Base-by-base conservation (phyloP, 2,329 filamentous ascomycete species). In the Hypoxylon sp. region DNA sequence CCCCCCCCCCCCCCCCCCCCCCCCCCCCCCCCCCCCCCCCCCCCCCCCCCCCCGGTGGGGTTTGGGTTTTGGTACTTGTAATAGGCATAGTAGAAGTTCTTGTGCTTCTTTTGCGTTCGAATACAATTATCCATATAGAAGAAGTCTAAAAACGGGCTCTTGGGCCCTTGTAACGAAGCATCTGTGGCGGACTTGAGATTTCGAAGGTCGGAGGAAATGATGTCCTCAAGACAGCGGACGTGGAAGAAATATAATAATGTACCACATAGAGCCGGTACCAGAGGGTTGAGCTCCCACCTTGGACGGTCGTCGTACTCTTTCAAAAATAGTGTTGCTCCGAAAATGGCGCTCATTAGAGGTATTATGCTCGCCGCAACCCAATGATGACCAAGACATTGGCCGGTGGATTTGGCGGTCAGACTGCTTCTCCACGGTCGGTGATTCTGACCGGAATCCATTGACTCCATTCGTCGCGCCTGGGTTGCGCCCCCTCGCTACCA, bases 41-140 rank as follows among this genome's bases (percentile, higher is more conserved):
- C n/a, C n/a, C n/a, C n/a, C n/a, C n/a, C n/a, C n/a, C n/a, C n/a
- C n/a, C n/a, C n/a, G n/a, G n/a, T n/a, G n/a, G n/a, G n/a, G n/a
- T n/a, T n/a, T n/a, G n/a, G n/a, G n/a, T n/a, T n/a, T n/a, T n/a
- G n/a, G n/a, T n/a, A n/a, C n/a, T n/a, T n/a, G n/a, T n/a, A n/a
- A n/a, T n/a, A n/a, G n/a, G n/a, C n/a, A 26, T 26, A 99, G 83
- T 98, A 99, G 77, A 99, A 99, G 70, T 99, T 96, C 85, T 99
- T 99, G 78, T 99, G 96, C 87, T 99, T 99, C 89, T 99, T 99
- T 81, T 99, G 96, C 36, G 96, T 99, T 73, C 96, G 91, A 74
- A 99, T 99, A 86, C 96, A 99, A 85, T 99, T 99, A 87, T 99
- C 99, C 87, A 98, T 99, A 89, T 99, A 99, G 45, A 99, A 86